phyloP scores from a whole-genome alignment of 768 basidiomycete species.

The Leccinum longicurvipes region DNA sequence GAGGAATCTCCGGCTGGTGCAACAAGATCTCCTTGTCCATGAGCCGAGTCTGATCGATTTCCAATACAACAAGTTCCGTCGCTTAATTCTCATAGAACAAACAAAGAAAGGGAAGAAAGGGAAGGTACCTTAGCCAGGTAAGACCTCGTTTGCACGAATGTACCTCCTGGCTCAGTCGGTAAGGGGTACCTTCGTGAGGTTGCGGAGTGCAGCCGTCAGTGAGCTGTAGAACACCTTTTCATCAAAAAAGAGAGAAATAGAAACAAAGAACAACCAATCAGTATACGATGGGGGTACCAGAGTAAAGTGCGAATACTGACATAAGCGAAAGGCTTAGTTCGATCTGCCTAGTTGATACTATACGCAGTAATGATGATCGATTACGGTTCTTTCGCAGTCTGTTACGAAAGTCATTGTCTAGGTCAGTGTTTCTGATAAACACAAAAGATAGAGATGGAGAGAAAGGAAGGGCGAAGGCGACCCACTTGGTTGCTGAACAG shows the following conservation, averaged over 20 bases:
- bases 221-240: constrained; percentile 52
- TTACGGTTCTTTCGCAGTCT: constrained; percentile 43
- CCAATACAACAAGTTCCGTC: too few relatives aligned
- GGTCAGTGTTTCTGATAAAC: not conserved
- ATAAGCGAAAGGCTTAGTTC: constrained; percentile 49
- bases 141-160: constrained; percentile 59
- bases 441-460: too few relatives aligned
- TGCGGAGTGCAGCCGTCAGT: constrained; percentile 66
- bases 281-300: too few relatives aligned
- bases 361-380: too few relatives aligned
- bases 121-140: too few relatives aligned
- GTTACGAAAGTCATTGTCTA: not conserved
- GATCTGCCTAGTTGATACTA: constrained; percentile 45
- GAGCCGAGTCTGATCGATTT: too few relatives aligned
- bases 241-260: too few relatives aligned
- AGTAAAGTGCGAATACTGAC: constrained; percentile 17
- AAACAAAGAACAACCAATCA: too few relatives aligned
- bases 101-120: too few relatives aligned
- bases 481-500: constrained; percentile 54
- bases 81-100: too few relatives aligned
- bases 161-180: constrained; percentile 52
- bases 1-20: too few relatives aligned
- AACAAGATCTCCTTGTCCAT: too few relatives aligned
- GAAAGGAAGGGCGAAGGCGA: not conserved
- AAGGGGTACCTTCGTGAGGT: constrained; percentile 56